Evolutionary conservation across 345 rosid species (phyloP).

Genomic region (Raphanus raphanistrum): DNA sequence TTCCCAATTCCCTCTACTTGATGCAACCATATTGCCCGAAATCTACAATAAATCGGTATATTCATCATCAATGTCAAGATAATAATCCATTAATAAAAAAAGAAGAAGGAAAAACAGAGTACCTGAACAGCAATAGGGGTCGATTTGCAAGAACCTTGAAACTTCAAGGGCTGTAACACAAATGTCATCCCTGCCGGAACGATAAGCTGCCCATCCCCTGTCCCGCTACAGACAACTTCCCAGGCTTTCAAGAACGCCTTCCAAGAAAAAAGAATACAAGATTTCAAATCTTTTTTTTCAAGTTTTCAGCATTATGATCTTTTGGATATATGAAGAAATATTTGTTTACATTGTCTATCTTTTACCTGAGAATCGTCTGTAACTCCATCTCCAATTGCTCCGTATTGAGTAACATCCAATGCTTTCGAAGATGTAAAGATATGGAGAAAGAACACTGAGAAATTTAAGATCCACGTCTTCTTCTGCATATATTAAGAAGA

Average conservation of each 20-base stretch:
- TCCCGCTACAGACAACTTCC: constrained; percentile 37
- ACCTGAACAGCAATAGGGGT: constrained; percentile 40
- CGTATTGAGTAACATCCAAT: constrained; percentile 40
- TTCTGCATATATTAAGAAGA: constrained; percentile 21
- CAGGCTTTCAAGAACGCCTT: constrained; percentile 51
- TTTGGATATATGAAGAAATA: not conserved
- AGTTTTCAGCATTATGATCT: not conserved
- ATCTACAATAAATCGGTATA: constrained; percentile 26
- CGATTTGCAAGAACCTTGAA: constrained; percentile 47
- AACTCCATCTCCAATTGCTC: constrained; percentile 41
- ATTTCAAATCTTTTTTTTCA: not conserved
- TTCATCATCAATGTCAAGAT: not conserved
- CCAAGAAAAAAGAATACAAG: not conserved
- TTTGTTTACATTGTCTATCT: not conserved
- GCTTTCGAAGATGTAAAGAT: constrained; percentile 28
- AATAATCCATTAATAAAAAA: not conserved
- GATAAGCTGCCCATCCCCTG: constrained; percentile 24
- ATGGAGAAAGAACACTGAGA: constrained; percentile 32
- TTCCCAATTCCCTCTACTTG: constrained; percentile 37
- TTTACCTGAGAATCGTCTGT: constrained; percentile 36
- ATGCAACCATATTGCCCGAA: constrained; percentile 42
- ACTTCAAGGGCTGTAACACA: constrained; percentile 41
- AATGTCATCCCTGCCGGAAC: constrained; percentile 41
- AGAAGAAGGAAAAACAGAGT: constrained; percentile 24
- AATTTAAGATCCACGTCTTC: constrained; percentile 24